Evolutionary conservation across 257 asterid species (phyloP).

Genomic region (Petunia secreta): DNA sequence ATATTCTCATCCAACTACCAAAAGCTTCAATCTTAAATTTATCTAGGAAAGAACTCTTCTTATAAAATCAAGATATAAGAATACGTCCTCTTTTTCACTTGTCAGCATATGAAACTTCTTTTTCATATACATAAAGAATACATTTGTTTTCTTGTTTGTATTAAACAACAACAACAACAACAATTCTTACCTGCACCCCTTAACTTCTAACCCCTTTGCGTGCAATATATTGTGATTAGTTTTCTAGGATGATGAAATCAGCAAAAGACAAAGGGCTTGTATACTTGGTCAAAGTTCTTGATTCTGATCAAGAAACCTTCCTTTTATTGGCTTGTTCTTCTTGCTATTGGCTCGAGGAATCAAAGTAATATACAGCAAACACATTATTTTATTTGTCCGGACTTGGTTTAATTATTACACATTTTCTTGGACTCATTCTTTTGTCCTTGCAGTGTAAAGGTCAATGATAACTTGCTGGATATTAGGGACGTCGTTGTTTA

Average conservation of each 20-base stretch:
- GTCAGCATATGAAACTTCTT: background rate
- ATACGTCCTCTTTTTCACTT: background rate
- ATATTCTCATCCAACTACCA: background rate
- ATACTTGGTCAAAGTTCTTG: conserved; percentile 22
- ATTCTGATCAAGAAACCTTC: conserved; percentile 22
- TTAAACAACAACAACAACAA: conserved; percentile 6
- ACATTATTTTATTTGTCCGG: conserved; percentile 13
- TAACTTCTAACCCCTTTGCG: background rate
- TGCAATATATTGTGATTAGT: background rate
- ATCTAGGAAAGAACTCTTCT: conserved; percentile 1
- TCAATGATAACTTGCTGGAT: conserved; percentile 24
- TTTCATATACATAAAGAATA: background rate
- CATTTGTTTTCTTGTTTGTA: background rate
- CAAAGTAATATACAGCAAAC: background rate
- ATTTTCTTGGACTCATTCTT: conserved; percentile 24
- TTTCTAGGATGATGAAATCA: conserved; percentile 24
- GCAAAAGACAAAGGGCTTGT: background rate
- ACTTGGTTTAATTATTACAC: background rate
- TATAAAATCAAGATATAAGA: background rate
- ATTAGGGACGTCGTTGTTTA: conserved; percentile 24
- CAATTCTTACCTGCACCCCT: background rate
- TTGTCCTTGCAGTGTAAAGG: conserved; percentile 18
- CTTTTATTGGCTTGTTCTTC: conserved; percentile 17
- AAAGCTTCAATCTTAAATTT: background rate
- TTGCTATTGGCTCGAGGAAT: conserved; percentile 14